Percentiles rank a stretch among this genome's conserved stretches.
Evolutionary conservation across 352 stramenopile genomes (phyloP).

Genomic region (Globisporangium acanthophoron): DNA sequence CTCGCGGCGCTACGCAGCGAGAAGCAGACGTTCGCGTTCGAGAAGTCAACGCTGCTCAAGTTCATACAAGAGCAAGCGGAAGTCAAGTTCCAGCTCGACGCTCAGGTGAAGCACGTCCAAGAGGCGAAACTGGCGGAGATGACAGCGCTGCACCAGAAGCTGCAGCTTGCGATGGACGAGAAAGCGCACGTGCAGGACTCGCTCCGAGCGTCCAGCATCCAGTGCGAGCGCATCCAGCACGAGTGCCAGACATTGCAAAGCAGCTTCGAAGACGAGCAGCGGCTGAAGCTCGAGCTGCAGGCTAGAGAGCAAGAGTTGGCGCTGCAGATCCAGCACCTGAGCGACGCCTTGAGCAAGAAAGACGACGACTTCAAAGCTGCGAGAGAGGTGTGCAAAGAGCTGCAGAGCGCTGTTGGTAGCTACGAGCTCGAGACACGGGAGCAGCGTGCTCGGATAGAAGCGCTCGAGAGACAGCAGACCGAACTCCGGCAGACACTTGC

Average conservation of each 20-base stretch:
- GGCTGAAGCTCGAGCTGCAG: conserved; percentile 24
- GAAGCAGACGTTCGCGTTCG: conserved; percentile 49
- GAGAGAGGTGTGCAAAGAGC: conserved; percentile 39
- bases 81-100: conserved; percentile 57
- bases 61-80: conserved; percentile 32
- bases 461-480: conserved; percentile 21
- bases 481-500: conserved; percentile 36
- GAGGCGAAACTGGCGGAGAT: conserved; percentile 30
- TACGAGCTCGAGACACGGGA: conserved; percentile 22
- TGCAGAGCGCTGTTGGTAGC: conserved; percentile 39
- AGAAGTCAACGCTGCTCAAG: conserved; percentile 25
- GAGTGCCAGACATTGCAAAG: conserved; percentile 23
- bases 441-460: conserved; percentile 17
- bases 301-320: conserved; percentile 28
- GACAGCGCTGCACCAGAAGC: conserved; percentile 23
- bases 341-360: conserved; percentile 21
- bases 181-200: conserved; percentile 29
- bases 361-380: conserved; percentile 53
- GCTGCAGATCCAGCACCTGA: conserved; percentile 27
- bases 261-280: conserved; percentile 29
- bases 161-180: conserved; percentile 40
- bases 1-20: conserved; percentile 33
- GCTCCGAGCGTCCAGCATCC: conserved; percentile 23
- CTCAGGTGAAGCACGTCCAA: conserved; percentile 41
- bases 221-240: conserved; percentile 23